These are phyloP conservation scores for Lentinus brumalis DNA, from an alignment of 768 basidiomycete species.

Conservation along the genomic window DNA sequence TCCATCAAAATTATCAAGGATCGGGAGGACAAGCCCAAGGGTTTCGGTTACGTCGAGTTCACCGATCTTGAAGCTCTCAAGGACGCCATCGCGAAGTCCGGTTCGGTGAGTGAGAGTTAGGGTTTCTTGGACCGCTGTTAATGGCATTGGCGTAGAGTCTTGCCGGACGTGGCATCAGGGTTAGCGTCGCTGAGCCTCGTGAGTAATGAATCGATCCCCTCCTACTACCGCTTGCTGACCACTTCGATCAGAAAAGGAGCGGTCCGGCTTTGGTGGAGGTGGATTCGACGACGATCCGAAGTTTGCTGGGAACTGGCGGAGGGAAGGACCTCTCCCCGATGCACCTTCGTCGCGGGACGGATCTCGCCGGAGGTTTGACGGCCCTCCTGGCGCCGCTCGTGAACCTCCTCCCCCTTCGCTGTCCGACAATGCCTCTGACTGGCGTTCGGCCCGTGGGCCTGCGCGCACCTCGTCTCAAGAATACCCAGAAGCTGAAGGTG, in stretches of 20 bases:
- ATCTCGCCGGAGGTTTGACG: conserved; percentile 70
- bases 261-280: conserved; percentile 54
- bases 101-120: conserved; percentile 52
- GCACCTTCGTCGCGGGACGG: conserved; percentile 59
- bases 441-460: conserved; percentile 60
- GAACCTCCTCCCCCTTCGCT: conserved; percentile 46
- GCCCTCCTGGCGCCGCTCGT: conserved; percentile 43
- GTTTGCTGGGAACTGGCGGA: conserved; percentile 83
- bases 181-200: conserved; percentile 97
- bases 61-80: conserved; percentile 84
- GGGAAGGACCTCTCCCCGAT: conserved; percentile 84
- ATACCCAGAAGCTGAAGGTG: conserved; percentile 44
- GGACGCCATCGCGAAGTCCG: conserved; percentile 73
- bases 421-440: conserved; percentile 67
- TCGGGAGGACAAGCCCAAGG: conserved; percentile 92
- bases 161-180: conserved; percentile 78
- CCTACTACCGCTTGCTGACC: conserved; percentile 15
- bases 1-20: conserved; percentile 93
- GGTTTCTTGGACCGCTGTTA: conserved; percentile 6
- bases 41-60: conserved; percentile 98
- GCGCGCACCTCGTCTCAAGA: conserved; percentile 29
- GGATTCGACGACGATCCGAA: conserved; percentile 73
- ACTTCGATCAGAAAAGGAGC: conserved; percentile 68
- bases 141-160: conserved; percentile 53
- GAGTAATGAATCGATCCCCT: conserved; percentile 37